phyloP scores from a whole-genome alignment of 164 flowering plant genomes.

The Tetrastigma voinierianum region DNA sequence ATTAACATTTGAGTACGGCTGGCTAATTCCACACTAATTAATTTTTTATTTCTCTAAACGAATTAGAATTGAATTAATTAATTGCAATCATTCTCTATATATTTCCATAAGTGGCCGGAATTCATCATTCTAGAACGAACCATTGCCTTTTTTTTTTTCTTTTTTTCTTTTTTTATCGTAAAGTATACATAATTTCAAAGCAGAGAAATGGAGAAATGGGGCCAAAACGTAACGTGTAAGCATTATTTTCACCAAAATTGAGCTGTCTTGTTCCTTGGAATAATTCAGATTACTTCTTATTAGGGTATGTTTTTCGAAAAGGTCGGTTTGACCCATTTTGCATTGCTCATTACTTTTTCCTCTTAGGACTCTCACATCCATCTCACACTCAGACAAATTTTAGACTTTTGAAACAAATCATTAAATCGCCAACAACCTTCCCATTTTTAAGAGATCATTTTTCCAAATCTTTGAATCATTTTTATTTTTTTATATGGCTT shows the following conservation, averaged over 20 bases:
- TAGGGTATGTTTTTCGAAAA: background rate
- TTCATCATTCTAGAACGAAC: constrained; percentile 8
- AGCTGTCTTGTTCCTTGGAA: constrained; percentile 2
- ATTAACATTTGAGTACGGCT: no score
- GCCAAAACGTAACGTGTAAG: no score
- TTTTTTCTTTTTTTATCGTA: background rate
- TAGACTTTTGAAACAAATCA: background rate
- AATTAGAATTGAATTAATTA: no score
- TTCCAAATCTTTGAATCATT: background rate
- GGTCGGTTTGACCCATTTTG: constrained; percentile 11
- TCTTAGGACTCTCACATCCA: background rate
- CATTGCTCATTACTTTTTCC: no score
- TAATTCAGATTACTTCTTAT: background rate
- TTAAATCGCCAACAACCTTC: background rate
- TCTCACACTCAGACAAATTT: background rate
- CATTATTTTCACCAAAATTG: background rate
- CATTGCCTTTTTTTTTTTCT: background rate
- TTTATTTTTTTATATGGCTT: background rate
- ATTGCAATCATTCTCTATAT: background rate
- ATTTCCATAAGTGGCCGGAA: constrained; percentile 9
- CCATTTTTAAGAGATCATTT: background rate
- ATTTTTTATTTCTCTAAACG: no score
- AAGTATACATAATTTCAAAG: no score
- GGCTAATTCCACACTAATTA: no score
- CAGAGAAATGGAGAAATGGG: no score